Base-by-base conservation (phyloP, 2,329 filamentous ascomycete species). In the Teratosphaeria destructans region DNA sequence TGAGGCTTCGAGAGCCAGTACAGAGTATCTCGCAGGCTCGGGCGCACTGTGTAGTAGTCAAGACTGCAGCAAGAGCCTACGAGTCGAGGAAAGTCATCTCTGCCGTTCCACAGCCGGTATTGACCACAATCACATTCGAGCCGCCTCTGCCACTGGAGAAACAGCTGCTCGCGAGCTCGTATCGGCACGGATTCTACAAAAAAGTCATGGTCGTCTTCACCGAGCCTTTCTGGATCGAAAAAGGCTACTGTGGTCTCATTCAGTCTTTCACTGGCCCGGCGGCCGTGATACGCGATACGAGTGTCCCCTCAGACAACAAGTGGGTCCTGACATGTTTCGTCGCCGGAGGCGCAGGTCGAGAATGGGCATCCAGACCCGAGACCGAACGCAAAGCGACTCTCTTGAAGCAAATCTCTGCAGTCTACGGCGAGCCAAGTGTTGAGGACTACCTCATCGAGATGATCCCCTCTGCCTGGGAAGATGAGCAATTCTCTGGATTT, bases 131-230 rank as follows among this genome's bases (percentile, higher is more conserved):
- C 35, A 58, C 52, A 0, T 84, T 84, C 67, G 57, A 67, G 0
- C 82, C 82, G 0, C 59, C 72, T 0, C 72, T 85, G 0, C 78
- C 78, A 0, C 35, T 63, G 0, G 61, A 64, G 1, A 81, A 80
- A 63, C 65, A 67, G n/a, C 66, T 54, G 10, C 54, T 66, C 26
- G 59, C 63, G 6, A 23, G 57, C 34, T 61, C 64, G 0, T 65
- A 65, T n/a, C 61, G 54, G 49, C 60, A 64, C 5, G 80, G 81
- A 3, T 77, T 78, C 61, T 81, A 81, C 63, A 77, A 75, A 56
- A 84, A 84, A 66, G 76, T 75, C 5, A 80, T 83, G 57, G 65
- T 79, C 10, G 70, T 76, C 34, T 82, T 77, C 67, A 59, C 67
- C 0, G 66, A 66, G 4, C 76, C 79, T 0, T 82, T 76, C 67